A percentile compares a stretch with the other conserved stretches of the same genome.
Conservation (phyloP, 2,329 filamentous ascomycete genomes). For the Rhexocercosporidium sp. region DNA sequence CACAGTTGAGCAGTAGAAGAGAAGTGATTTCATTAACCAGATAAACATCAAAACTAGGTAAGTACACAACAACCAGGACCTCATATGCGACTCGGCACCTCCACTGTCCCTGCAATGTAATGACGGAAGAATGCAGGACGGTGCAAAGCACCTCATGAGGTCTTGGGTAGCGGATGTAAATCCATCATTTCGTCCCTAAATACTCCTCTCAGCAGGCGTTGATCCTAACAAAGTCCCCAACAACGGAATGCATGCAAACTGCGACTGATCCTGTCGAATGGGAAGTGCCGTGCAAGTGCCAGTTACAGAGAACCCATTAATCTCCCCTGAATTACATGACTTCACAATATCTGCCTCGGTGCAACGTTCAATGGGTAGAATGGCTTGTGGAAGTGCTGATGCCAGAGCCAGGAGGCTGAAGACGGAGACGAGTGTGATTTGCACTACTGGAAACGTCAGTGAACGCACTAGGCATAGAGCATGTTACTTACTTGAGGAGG, state of each 20-base stretch:
- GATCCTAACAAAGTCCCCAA: conserved; percentile 5
- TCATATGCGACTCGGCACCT: too few species aligned
- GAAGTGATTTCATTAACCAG: too few species aligned
- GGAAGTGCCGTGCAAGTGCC: conserved; percentile 1
- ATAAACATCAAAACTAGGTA: too few species aligned
- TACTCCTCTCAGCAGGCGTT: too few species aligned
- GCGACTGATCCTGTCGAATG: neutral
- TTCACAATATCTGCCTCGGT: conserved; percentile 7
- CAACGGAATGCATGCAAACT: conserved; percentile 12
- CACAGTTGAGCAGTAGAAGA: too few species aligned
- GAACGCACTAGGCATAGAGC: too few species aligned
- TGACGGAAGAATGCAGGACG: too few species aligned
- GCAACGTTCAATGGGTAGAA: conserved; percentile 16
- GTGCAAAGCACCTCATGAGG: too few species aligned
- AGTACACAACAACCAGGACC: too few species aligned
- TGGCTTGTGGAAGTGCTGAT: conserved; percentile 15
- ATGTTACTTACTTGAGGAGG: neutral
- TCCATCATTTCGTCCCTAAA: too few species aligned
- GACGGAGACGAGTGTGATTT: conserved; percentile 8
- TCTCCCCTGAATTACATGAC: conserved; percentile 18
- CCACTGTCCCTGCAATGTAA: too few species aligned
- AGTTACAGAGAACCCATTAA: conserved; percentile 16
- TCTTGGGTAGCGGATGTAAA: too few species aligned
- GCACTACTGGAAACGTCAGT: neutral
- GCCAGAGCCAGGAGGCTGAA: conserved; percentile 8